Percentiles rank a stretch among this genome's conserved stretches.
Evolutionary conservation across 352 stramenopile genomes (phyloP).

Genomic region (Globisporangium ultimum): DNA sequence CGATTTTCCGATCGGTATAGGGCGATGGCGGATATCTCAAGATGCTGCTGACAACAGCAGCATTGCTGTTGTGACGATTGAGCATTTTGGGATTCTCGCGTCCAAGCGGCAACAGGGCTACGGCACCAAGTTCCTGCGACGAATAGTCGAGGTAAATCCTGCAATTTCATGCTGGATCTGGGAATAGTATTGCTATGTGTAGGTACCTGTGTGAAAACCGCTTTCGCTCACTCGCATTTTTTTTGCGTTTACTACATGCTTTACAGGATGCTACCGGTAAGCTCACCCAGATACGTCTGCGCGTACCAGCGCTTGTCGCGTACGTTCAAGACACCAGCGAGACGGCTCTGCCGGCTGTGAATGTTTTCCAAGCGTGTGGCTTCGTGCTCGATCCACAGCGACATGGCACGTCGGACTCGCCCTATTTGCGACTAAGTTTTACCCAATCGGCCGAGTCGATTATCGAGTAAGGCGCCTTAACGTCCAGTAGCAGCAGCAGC

Average conservation of each 20-base stretch:
- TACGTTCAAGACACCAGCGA: not conserved
- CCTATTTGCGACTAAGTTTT: not conserved
- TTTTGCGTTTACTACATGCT: not conserved
- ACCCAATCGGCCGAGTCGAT: too few relatives aligned
- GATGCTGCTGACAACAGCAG: constrained; percentile 33
- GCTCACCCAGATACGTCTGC: not conserved
- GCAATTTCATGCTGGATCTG: too few relatives aligned
- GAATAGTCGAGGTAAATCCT: not conserved
- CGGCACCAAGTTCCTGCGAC: constrained; percentile 43
- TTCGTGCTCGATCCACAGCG: not conserved
- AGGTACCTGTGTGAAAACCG: not conserved
- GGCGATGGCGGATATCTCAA: constrained; percentile 37
- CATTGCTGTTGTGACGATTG: constrained; percentile 41
- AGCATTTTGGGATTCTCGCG: constrained; percentile 55
- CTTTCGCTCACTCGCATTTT: not conserved
- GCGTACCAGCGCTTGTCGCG: not conserved
- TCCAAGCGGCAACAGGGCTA: constrained; percentile 50
- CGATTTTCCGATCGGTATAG: constrained; percentile 59
- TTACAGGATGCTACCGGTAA: not conserved
- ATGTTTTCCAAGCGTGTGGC: not conserved
- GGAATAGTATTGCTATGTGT: not conserved
- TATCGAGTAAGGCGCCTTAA: too few relatives aligned
- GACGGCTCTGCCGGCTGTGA: not conserved
- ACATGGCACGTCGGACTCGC: not conserved
- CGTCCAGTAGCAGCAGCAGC: too few relatives aligned